Conservation (phyloP, 805 yeast species). For the Metschnikowia baotianmanensis region DNA sequence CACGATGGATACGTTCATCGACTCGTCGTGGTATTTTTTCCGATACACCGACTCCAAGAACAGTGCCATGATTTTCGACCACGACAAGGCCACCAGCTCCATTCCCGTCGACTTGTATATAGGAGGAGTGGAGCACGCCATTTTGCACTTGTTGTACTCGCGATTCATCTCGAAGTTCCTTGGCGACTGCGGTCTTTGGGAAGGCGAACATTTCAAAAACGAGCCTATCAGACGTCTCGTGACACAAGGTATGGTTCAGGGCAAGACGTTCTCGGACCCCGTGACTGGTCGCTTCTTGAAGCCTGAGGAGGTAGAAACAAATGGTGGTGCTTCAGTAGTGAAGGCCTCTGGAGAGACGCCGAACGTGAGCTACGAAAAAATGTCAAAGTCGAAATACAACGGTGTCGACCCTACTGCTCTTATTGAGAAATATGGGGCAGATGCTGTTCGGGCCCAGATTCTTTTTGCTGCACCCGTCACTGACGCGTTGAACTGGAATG, state of each 20-base stretch:
- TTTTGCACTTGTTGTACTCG: constrained; percentile 82
- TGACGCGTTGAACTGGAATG: constrained; percentile 89
- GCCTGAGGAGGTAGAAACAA: constrained; percentile 65
- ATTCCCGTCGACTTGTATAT: constrained; percentile 89
- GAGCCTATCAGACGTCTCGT: constrained; percentile 82
- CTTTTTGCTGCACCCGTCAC: constrained; percentile 87
- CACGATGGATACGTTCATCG: constrained; percentile 98
- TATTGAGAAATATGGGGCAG: constrained; percentile 80
- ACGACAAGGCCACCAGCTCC: constrained; percentile 44
- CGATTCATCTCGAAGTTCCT: constrained; percentile 84
- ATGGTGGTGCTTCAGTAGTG: constrained; percentile 43
- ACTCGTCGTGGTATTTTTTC: constrained; percentile 94
- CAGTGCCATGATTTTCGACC: constrained; percentile 48
- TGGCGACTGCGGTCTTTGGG: constrained; percentile 65
- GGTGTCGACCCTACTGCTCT: constrained; percentile 89
- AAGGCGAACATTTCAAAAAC: constrained; percentile 52
- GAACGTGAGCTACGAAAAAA: constrained; percentile 69
- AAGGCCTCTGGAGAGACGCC: constrained; percentile 53
- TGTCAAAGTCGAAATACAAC: constrained; percentile 94
- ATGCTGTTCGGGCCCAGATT: constrained; percentile 90
- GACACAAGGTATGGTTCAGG: constrained; percentile 99
- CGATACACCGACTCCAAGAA: constrained; percentile 79
- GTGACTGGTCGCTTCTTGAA: constrained; percentile 69
- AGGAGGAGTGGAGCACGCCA: constrained; percentile 98
- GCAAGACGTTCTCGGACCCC: constrained; percentile 77